Percentiles rank a stretch among this genome's conserved stretches.
phyloP scores from a whole-genome alignment of 2,329 filamentous ascomycete genomes.

The Calonectria honghensis region DNA sequence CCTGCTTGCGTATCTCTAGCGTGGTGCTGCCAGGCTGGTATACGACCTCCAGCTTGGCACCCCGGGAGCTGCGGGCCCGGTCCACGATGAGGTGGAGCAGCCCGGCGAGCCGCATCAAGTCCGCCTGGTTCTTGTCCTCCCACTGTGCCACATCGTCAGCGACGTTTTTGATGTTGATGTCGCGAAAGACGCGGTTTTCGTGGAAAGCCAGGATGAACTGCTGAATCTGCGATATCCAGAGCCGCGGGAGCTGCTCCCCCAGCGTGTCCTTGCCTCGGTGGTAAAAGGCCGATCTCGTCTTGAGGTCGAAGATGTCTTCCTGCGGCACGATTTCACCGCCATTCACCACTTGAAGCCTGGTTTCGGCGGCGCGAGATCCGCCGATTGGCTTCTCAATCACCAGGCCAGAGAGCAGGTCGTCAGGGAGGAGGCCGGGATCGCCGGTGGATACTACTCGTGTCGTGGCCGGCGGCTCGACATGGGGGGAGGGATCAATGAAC shows the following conservation, averaged over 20 bases:
- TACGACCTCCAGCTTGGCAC: slow-evolving; percentile 53
- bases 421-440: background rate
- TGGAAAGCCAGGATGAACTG: slow-evolving; percentile 66
- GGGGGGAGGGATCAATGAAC: slow-evolving; percentile 43
- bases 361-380: background rate
- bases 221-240: slow-evolving; percentile 64
- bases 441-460: background rate
- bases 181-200: slow-evolving; percentile 57
- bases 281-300: slow-evolving; percentile 60
- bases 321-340: slow-evolving; percentile 58
- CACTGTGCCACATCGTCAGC: slow-evolving; percentile 57
- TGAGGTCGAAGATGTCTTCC: slow-evolving; percentile 64
- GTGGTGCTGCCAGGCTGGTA: slow-evolving; percentile 20
- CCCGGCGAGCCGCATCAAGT: slow-evolving; percentile 55
- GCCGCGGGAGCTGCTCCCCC: slow-evolving; percentile 62
- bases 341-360: slow-evolving; percentile 42
- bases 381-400: slow-evolving; percentile 25
- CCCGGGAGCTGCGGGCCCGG: slow-evolving; percentile 30
- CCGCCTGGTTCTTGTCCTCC: slow-evolving; percentile 58
- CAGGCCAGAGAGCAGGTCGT: slow-evolving; percentile 36
- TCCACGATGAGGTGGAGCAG: slow-evolving; percentile 50
- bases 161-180: slow-evolving; percentile 60
- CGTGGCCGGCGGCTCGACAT: background rate
- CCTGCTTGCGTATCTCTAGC: slow-evolving; percentile 54
- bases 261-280: slow-evolving; percentile 52